Conservation (phyloP, 352 stramenopile genomes). For the Phytophthora hibernalis region DNA sequence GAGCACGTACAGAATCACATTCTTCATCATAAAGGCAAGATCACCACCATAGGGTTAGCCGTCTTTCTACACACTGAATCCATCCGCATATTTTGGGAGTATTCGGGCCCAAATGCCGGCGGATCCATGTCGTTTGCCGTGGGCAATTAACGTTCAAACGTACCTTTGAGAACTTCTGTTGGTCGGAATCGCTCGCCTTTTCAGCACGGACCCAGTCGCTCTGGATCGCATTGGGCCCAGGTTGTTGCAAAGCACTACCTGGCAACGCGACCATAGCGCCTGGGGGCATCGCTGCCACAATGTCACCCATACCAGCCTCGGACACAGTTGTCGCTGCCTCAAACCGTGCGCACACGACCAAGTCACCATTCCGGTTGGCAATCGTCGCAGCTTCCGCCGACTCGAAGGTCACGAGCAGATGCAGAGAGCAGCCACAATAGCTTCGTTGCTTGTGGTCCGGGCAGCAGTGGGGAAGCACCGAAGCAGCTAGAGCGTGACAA, state of each 20-base stretch:
- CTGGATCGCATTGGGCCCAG: slow-evolving; percentile 6
- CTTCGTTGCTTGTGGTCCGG: slow-evolving; percentile 33
- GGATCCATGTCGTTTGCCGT: neutral
- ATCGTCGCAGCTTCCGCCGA: neutral
- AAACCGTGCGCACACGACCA: slow-evolving; percentile 46
- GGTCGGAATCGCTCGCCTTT: slow-evolving; percentile 31
- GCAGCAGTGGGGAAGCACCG: slow-evolving; percentile 54
- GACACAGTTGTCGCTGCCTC: slow-evolving; percentile 9
- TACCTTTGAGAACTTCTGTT: slow-evolving; percentile 33
- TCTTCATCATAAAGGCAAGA: slow-evolving; percentile 15
- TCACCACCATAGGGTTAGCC: neutral
- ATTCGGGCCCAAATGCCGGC: neutral
- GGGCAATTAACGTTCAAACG: neutral
- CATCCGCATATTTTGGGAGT: neutral
- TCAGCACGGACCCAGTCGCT: slow-evolving; percentile 41
- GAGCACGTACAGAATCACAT: slow-evolving; percentile 41
- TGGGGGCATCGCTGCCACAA: slow-evolving; percentile 4
- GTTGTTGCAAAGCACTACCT: neutral
- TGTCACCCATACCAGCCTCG: slow-evolving; percentile 2
- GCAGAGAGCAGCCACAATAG: slow-evolving; percentile 44
- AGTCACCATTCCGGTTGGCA: slow-evolving; percentile 10
- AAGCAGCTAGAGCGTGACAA: slow-evolving; percentile 17
- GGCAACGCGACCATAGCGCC: slow-evolving; percentile 6
- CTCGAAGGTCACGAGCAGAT: slow-evolving; percentile 31
- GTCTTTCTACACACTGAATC: neutral